phyloP scores from a whole-genome alignment of 2,329 filamentous ascomycete species.

The Fulvia fulva region DNA sequence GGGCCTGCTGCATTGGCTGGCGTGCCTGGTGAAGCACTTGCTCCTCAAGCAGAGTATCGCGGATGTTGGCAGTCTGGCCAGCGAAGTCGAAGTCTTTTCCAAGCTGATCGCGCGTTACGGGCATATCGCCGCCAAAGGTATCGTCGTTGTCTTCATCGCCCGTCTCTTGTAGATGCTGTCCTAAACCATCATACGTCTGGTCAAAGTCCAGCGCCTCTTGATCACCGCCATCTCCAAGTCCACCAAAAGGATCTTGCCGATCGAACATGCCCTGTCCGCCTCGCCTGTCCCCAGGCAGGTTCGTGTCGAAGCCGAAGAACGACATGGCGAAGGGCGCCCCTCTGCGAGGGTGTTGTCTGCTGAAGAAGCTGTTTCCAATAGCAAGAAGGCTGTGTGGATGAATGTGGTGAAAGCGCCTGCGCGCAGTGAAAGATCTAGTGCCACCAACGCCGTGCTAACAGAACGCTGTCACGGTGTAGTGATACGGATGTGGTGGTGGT shows the following conservation, averaged over 20 bases:
- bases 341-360: neutral
- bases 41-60: constrained; percentile 84
- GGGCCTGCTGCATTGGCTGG: constrained; percentile 54
- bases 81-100: constrained; percentile 98
- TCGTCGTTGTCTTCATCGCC: constrained; percentile 96
- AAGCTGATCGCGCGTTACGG: constrained; percentile 52
- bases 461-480: neutral
- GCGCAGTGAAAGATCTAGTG: neutral
- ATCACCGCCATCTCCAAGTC: constrained; percentile 54
- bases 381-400: neutral
- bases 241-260: constrained; percentile 79
- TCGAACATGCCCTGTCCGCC: constrained; percentile 72
- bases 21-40: constrained; percentile 78
- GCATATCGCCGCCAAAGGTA: constrained; percentile 63
- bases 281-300: constrained; percentile 57
- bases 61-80: constrained; percentile 81
- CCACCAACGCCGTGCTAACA: neutral
- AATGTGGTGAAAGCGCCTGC: neutral
- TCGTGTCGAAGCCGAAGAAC: constrained; percentile 84
- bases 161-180: constrained; percentile 83
- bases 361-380: neutral
- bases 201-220: constrained; percentile 78
- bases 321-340: constrained; percentile 54
- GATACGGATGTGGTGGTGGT: neutral
- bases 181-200: constrained; percentile 93